These are phyloP conservation scores for Pseudogymnoascus sp. DNA, from an alignment of 2,329 filamentous ascomycete genomes.

Conservation along the genomic window DNA sequence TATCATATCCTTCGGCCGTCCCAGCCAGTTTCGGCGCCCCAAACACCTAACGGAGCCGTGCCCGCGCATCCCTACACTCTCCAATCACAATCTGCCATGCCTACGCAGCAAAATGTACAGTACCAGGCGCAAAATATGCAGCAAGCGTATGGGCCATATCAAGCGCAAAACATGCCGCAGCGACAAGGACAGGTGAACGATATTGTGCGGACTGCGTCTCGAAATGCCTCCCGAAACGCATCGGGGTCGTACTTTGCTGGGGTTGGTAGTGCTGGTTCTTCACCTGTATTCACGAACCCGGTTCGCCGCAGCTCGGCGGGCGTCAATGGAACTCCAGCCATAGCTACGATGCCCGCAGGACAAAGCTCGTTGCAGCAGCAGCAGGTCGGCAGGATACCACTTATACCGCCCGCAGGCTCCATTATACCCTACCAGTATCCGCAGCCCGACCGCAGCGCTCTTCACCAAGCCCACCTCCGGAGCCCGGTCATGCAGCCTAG, in stretches of 20 bases:
- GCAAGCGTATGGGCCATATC: constrained; percentile 6
- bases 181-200: not conserved
- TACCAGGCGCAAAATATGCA: constrained; percentile 1
- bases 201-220: not conserved
- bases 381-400: not conserved
- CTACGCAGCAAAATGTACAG: not conserved
- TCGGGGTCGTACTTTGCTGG: not conserved
- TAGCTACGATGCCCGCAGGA: not conserved
- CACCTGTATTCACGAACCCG: not conserved
- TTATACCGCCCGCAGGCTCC: not conserved
- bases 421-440: constrained; percentile 27
- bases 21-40: no score
- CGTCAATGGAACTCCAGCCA: not conserved
- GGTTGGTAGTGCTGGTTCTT: not conserved
- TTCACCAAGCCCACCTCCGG: constrained; percentile 52
- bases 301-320: not conserved
- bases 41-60: no score
- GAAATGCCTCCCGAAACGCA: not conserved
- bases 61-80: not conserved
- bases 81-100: no score
- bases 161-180: not conserved
- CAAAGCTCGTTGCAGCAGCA: not conserved
- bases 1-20: not conserved
- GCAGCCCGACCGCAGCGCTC: constrained; percentile 39
- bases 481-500: constrained; percentile 39